Evolutionary conservation across 2,329 filamentous ascomycete genomes (phyloP), one percentile per base, ranked within the genome.

Genomic region (Claviceps sp.): DNA sequence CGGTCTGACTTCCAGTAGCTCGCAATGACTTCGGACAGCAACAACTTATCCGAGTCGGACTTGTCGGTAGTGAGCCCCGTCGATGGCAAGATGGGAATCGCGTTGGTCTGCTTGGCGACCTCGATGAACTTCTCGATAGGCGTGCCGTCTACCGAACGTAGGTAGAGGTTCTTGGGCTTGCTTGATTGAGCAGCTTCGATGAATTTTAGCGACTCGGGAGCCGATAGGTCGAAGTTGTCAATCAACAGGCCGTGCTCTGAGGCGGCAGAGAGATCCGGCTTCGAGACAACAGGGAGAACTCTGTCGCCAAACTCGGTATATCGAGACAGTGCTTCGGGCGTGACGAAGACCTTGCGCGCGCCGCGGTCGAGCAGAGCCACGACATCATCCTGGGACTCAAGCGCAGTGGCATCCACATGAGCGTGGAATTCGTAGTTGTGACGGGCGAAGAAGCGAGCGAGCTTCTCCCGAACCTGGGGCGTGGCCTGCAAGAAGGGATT

Each of bases 361-460:
- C 93, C 93, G 57, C 82, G 79, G 65, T 98, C 87, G 52, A 98
- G 80, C 38, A 97, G 76, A 47, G 85, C 78, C 51, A 91, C 71
- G 38, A 97, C 74, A 57, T 94, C 85, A 58, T 89, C 84, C 52
- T 74, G 72, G 11, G 82, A 81, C 36, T 78, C 67, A 41, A 97
- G 74, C 22, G 71, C 70, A 4, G 86, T 84, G 49, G 83, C 89
- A 61, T 95, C 88, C 58, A 95, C 78, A 65, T 86, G 89, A 57
- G 87, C 78, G 58, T 76, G 72, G 57, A 78, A 75, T 37, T 76
- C 72, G 52, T 72, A 67, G 55, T 70, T 73, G 60, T 77, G 72
- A 53, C 70, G 70, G 34, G 67, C 65, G 50, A 82, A 66, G 55
- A 79, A 75, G 34, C 65, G 63, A 42, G 69, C 63, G 41, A 76